phyloP scores from a whole-genome alignment of 2,329 filamentous ascomycete genomes.

The Trichoderma guizhouense region DNA sequence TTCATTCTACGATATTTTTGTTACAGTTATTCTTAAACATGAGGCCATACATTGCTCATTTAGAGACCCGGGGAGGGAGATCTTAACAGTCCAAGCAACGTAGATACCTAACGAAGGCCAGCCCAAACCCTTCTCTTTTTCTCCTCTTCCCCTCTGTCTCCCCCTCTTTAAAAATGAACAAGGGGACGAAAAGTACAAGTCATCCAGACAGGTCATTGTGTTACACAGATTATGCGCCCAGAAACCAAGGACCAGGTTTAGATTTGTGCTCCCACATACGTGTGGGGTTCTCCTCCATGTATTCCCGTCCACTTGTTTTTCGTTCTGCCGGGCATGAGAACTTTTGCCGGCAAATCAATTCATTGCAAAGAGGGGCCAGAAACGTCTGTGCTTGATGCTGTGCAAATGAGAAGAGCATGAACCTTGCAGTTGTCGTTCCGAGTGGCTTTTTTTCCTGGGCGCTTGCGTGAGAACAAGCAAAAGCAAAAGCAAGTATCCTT shows the following conservation, averaged over 20 bases:
- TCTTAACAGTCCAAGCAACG: not conserved
- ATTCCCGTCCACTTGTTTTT: not conserved
- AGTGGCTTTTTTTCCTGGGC: not conserved
- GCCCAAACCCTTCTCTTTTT: not conserved
- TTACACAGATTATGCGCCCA: slow-evolving; percentile 10
- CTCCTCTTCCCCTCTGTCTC: not conserved
- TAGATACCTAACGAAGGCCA: not conserved
- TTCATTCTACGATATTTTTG: not conserved
- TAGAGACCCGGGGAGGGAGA: not conserved
- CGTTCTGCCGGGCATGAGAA: not conserved
- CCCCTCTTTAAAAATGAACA: not conserved
- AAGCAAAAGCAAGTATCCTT: not conserved
- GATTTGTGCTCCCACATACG: not conserved
- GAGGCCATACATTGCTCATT: not conserved
- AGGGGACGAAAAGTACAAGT: not conserved
- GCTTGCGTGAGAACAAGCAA: not conserved
- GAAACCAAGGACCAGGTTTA: not conserved
- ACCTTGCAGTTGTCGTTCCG: not conserved
- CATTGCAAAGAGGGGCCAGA: not conserved
- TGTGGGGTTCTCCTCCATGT: not conserved
- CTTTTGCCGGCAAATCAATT: not conserved
- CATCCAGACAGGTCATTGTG: not conserved
- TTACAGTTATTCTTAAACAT: not conserved
- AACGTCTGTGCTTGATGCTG: not conserved
- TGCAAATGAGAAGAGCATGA: not conserved